A percentile compares a stretch with the other conserved stretches of the same genome.
These are phyloP conservation scores for Avena sativa DNA, from an alignment of 176 grass and related monocot genomes.

Conservation along the genomic window DNA sequence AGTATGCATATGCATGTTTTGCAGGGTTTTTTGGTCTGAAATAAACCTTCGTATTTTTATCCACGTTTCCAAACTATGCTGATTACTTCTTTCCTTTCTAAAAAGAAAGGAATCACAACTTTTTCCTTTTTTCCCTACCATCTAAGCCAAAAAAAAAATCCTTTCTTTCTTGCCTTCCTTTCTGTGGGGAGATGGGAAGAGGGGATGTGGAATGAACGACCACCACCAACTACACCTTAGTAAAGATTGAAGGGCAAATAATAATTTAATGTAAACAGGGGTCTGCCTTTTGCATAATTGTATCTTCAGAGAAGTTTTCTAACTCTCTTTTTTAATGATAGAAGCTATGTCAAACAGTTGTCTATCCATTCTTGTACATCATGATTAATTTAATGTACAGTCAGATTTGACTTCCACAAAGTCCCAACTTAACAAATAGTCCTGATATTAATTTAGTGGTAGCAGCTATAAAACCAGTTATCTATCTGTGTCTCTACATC, in stretches of 20 bases:
- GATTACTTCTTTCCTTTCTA: no score
- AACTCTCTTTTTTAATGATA: not conserved
- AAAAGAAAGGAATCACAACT: no score
- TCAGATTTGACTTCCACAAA: constrained; percentile 1
- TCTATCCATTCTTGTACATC: not conserved
- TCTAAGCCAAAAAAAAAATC: no score
- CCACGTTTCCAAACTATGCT: no score
- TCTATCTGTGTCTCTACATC: not conserved
- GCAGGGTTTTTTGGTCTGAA: no score
- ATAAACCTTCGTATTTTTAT: no score
- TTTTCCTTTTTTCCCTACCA: no score
- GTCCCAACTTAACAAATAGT: constrained; percentile 12
- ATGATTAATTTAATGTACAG: constrained; percentile 28
- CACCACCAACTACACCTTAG: no score
- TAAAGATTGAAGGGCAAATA: not conserved
- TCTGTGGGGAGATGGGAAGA: no score
- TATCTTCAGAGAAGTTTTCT: not conserved
- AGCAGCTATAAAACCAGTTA: not conserved
- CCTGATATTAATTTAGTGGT: not conserved
- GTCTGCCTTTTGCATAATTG: not conserved
- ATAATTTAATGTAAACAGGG: not conserved
- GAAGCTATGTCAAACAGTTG: constrained; percentile 15
- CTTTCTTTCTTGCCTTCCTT: no score
- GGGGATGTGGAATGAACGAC: no score
- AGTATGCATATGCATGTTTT: no score